These are phyloP conservation scores for Cryphonectria parasitica DNA, from an alignment of 2,329 filamentous ascomycete genomes.

Conservation along the genomic window DNA sequence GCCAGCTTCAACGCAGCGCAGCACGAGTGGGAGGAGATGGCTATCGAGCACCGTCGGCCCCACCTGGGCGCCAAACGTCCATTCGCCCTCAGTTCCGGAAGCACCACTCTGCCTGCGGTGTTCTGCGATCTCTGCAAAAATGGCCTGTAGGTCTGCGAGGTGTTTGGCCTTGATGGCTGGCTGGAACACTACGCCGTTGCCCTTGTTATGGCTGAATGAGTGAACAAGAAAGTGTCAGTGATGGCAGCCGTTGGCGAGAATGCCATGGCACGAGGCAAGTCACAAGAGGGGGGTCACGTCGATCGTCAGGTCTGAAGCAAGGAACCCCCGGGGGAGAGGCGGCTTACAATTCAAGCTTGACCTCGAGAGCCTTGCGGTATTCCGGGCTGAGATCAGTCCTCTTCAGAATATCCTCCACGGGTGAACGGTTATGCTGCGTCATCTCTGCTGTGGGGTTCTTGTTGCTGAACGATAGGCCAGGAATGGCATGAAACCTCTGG, in stretches of 20 bases:
- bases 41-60: neutral
- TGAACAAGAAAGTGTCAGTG: neutral
- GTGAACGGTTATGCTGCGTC: neutral
- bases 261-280: too few relatives aligned
- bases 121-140: neutral
- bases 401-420: neutral
- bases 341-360: neutral
- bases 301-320: too few relatives aligned
- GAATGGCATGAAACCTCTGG: neutral
- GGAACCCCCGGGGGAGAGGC: too few relatives aligned
- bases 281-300: too few relatives aligned
- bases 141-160: neutral
- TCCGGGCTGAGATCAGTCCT: neutral
- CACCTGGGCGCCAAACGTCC: neutral
- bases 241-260: neutral
- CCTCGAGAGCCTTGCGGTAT: neutral
- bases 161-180: neutral
- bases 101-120: slow-evolving; percentile 5
- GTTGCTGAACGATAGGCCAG: slow-evolving; percentile 1
- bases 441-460: neutral
- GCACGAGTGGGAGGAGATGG: neutral
- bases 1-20: neutral
- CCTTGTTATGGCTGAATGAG: neutral
- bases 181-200: neutral
- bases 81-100: neutral